Conservation (phyloP, 2,329 filamentous ascomycete species). For the Tricladium varicosporioides region DNA sequence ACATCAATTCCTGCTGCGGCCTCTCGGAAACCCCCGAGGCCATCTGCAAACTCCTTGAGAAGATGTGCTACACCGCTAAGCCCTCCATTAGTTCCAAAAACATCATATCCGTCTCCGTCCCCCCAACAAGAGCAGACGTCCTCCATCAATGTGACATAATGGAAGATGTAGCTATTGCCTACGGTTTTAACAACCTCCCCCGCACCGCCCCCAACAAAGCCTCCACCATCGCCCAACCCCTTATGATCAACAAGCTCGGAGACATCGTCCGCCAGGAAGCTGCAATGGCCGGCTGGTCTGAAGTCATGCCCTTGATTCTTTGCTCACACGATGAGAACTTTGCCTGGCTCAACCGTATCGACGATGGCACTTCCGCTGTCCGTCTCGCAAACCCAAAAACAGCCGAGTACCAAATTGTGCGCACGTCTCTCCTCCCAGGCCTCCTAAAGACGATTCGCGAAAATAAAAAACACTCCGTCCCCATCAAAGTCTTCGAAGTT, state of each 20-base stretch:
- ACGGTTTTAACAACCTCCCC: constrained; percentile 95
- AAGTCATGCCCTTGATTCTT: constrained; percentile 93
- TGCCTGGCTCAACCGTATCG: constrained; percentile 84
- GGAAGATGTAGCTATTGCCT: constrained; percentile 96
- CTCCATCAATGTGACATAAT: constrained; percentile 97
- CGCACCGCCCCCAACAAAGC: constrained; percentile 83
- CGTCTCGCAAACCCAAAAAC: constrained; percentile 92
- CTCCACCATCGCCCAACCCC: constrained; percentile 79
- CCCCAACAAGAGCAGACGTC: constrained; percentile 88
- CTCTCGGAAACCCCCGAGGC: constrained; percentile 70
- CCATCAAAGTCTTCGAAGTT: constrained; percentile 90
- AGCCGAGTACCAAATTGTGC: constrained; percentile 87
- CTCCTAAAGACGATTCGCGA: constrained; percentile 91
- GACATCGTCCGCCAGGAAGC: constrained; percentile 89
- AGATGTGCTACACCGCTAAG: constrained; percentile 83
- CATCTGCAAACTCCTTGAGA: constrained; percentile 76
- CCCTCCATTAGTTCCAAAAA: constrained; percentile 69
- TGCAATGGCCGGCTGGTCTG: constrained; percentile 92
- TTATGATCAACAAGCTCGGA: constrained; percentile 89
- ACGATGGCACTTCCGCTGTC: constrained; percentile 80
- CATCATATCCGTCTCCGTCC: constrained; percentile 77
- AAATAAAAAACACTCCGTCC: constrained; percentile 85
- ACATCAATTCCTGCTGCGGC: constrained; percentile 91
- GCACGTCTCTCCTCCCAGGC: constrained; percentile 81
- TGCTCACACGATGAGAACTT: constrained; percentile 99